Evolutionary conservation across 345 rosid species (phyloP).

Genomic region (Populus simonii): DNA sequence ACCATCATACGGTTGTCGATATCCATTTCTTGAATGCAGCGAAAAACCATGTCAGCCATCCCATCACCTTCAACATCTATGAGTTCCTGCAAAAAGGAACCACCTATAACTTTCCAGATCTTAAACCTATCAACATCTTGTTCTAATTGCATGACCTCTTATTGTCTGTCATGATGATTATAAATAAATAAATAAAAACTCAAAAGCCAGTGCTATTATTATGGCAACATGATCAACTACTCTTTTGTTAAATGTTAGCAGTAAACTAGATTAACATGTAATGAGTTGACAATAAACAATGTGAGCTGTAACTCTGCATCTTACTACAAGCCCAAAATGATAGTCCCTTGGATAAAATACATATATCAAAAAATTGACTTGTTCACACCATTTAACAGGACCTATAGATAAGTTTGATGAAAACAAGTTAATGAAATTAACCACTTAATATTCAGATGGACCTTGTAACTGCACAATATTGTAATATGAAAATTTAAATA

Average conservation of each 20-base stretch:
- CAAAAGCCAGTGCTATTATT: not conserved
- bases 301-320: not conserved
- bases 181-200: not conserved
- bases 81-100: constrained; percentile 57
- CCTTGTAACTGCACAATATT: not conserved
- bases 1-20: constrained; percentile 97
- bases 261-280: not conserved
- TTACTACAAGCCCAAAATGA: not conserved
- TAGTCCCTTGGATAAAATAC: not conserved
- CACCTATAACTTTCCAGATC: constrained; percentile 5
- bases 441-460: not conserved
- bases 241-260: not conserved
- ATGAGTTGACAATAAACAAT: not conserved
- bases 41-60: constrained; percentile 99
- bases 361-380: not conserved
- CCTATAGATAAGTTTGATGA: not conserved
- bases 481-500: not conserved
- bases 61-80: constrained; percentile 99
- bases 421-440: not conserved
- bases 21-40: constrained; percentile 99
- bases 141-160: constrained; percentile 7
- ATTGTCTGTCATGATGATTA: not conserved
- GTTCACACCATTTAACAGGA: not conserved
- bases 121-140: not conserved
- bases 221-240: not conserved